Evolutionary conservation across 225 moss, liverwort and hornwort genomes (phyloP).

Genomic region (Polytrichum commune): DNA sequence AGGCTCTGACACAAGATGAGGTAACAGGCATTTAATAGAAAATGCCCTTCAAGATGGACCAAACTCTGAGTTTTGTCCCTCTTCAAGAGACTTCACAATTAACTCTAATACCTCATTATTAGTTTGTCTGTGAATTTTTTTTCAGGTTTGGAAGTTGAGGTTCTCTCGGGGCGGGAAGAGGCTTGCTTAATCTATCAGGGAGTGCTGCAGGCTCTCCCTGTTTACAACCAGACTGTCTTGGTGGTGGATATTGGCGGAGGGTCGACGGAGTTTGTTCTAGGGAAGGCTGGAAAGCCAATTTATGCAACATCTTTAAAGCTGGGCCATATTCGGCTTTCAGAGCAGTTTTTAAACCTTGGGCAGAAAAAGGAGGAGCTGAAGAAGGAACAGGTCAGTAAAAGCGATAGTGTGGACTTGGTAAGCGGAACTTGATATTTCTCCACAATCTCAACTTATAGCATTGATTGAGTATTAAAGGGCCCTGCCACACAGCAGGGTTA

Average conservation of each 20-base stretch:
- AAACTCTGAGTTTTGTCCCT: too few relatives aligned
- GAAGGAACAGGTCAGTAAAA: conserved; percentile 51
- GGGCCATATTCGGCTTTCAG: conserved; percentile 54
- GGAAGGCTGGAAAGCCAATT: conserved; percentile 51
- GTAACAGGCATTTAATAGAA: too few relatives aligned
- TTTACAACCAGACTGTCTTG: conserved; percentile 47
- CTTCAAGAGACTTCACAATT: too few relatives aligned
- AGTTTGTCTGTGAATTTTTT: too few relatives aligned
- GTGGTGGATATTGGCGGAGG: conserved; percentile 66
- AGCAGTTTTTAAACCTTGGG: conserved; percentile 43
- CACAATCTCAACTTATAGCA: too few relatives aligned
- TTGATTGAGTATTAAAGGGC: too few relatives aligned
- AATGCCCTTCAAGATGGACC: too few relatives aligned
- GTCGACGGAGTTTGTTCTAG: conserved; percentile 56
- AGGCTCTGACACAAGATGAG: too few relatives aligned
- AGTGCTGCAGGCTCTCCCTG: conserved; percentile 60
- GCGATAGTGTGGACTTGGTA: too few relatives aligned
- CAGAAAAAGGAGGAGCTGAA: conserved; percentile 47
- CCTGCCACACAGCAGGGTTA: too few relatives aligned
- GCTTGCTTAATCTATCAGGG: conserved; percentile 60
- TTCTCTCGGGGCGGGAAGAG: conserved; percentile 52
- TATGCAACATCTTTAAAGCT: conserved; percentile 58
- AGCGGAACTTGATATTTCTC: too few relatives aligned
- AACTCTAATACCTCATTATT: too few relatives aligned
- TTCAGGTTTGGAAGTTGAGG: conserved; percentile 48